Evolutionary conservation across 2,329 filamentous ascomycete species (phyloP), one percentile per base, ranked within the genome.

Genomic region (Alternaria brassicae): DNA sequence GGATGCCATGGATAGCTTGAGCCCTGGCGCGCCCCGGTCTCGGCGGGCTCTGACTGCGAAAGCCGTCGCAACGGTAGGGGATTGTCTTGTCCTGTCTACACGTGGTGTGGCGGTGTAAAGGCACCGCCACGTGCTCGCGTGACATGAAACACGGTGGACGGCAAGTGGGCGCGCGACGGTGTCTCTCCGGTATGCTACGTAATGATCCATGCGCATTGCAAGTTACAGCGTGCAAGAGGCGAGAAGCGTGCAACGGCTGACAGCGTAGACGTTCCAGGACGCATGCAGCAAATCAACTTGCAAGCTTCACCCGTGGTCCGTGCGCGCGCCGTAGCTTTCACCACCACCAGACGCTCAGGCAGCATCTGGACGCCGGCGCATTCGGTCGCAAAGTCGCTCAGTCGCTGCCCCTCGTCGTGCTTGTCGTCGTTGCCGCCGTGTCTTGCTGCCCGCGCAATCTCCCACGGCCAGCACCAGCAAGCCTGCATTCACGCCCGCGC

Each of bases 121-220:
- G 53, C 58, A 52, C 57, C 57, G 53, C 32, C 58, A 50, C 58
- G 44, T 54, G 59, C 50, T 25, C 39, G 49, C 39, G 32, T 52
- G 49, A 40, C 19, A 28, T 58, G 55, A 54, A 45, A 58, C 42
- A 49, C 34, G 49, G 40, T 17, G 23, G 34, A 49, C 34, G 49
- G 40, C 23, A 40, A 41, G n/a, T 36, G 50, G 39, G 23, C 30
- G 25, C 4, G 27, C 42, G 42, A 49, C 34, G 21, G 32, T 37
- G 34, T 42, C 40, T 44, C 40, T 21, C 44, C 27, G 42, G 34
- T 23, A 36, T 13, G 19, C 36, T 51, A 27, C 28, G 28, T 34
- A 34, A 36, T 21, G 36, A 34, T 6, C 19, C 37, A 25, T 44
- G 39, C 21, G 47, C 45, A 49, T 21, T 36, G 36, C 36, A 28